Evolutionary conservation across 169 alveolate species (phyloP).

Genomic region (Plasmodium relictum): DNA sequence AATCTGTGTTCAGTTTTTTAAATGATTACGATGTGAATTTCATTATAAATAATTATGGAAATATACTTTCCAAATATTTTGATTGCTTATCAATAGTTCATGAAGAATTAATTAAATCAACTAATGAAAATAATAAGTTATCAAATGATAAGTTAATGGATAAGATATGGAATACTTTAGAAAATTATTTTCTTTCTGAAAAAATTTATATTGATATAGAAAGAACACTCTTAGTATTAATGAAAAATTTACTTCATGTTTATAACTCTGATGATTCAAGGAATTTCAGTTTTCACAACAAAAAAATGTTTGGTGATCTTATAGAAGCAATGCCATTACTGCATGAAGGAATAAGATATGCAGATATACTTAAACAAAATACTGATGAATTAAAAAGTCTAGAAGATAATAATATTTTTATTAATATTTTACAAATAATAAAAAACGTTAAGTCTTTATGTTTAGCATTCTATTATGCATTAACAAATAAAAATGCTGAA

Average conservation of each 20-base stretch:
- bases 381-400: constrained; percentile 77
- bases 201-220: constrained; percentile 57
- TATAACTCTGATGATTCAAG: constrained; percentile 23
- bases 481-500: constrained; percentile 78
- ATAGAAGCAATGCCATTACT: constrained; percentile 57
- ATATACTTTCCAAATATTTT: constrained; percentile 17
- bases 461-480: constrained; percentile 80
- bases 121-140: constrained; percentile 2
- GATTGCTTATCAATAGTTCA: constrained; percentile 55
- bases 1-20: constrained; percentile 22
- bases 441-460: constrained; percentile 80
- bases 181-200: constrained; percentile 35
- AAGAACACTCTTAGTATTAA: constrained; percentile 30
- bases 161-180: constrained; percentile 49
- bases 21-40: constrained; percentile 10
- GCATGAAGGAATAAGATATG: constrained; percentile 78
- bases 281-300: constrained; percentile 12
- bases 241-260: constrained; percentile 36
- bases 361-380: constrained; percentile 84
- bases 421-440: constrained; percentile 81
- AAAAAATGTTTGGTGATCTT: constrained; percentile 32
- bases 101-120: constrained; percentile 50
- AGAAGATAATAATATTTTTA: constrained; percentile 73
- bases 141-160: constrained; percentile 22
- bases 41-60: constrained; percentile 36